Evolutionary conservation across 352 stramenopile species (phyloP).

Genomic region (Phytopythium montanum): DNA sequence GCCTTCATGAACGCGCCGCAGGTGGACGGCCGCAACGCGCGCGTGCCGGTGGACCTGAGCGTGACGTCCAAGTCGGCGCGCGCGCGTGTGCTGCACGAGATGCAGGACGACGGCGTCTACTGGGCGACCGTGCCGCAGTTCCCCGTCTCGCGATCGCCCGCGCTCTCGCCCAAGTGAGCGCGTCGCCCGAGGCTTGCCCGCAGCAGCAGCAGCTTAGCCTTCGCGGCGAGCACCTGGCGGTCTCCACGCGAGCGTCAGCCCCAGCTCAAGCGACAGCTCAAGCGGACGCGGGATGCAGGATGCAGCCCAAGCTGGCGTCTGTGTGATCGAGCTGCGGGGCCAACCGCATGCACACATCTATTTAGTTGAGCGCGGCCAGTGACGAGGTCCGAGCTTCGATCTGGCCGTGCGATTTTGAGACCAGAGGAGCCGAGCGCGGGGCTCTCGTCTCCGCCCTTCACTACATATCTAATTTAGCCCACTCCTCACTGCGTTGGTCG

Average conservation of each 20-base stretch:
- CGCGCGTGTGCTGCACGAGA: constrained; percentile 38
- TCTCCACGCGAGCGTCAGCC: too few relatives aligned
- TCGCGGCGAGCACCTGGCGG: too few relatives aligned
- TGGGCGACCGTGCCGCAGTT: constrained; percentile 57
- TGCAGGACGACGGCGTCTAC: constrained; percentile 47
- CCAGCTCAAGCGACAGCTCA: too few relatives aligned
- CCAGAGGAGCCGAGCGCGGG: neutral
- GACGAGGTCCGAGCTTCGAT: neutral
- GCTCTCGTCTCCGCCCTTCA: neutral
- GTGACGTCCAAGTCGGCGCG: constrained; percentile 39
- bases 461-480: neutral
- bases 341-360: neutral
- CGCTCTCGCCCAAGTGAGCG: constrained; percentile 5
- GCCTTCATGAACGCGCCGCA: constrained; percentile 82
- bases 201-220: too few relatives aligned
- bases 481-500: neutral
- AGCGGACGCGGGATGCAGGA: too few relatives aligned
- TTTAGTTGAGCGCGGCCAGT: neutral
- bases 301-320: too few relatives aligned
- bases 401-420: neutral
- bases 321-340: neutral
- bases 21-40: constrained; percentile 58
- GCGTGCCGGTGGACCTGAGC: constrained; percentile 63
- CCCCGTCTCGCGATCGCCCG: constrained; percentile 25
- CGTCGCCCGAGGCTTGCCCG: neutral